Evolutionary conservation across 495 filamentous ascomycete genomes (phyloP).

Genomic region (Podospora pseudocomata): DNA sequence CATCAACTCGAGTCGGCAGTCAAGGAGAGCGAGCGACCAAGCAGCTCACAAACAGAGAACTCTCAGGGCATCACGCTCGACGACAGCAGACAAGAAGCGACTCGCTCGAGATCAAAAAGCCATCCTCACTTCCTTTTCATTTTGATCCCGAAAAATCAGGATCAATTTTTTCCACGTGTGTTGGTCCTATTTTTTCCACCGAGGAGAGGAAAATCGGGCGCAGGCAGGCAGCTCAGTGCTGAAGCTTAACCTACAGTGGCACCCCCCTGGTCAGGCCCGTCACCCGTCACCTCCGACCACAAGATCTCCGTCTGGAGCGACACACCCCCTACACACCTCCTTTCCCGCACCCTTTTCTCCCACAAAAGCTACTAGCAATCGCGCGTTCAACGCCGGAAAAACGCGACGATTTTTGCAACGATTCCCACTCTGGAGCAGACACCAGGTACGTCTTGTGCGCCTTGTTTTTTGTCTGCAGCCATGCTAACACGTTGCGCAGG

Average conservation of each 20-base stretch:
- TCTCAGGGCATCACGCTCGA: neutral
- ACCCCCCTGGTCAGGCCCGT: conserved; percentile 26
- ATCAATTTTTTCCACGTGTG: neutral
- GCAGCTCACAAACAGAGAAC: no score
- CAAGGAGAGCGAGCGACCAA: conserved; percentile 6
- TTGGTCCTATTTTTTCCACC: neutral
- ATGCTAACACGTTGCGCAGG: conserved; percentile 34
- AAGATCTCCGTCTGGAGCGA: neutral
- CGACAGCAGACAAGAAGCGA: neutral
- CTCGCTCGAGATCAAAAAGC: neutral
- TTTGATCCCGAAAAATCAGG: neutral
- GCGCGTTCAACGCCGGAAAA: conserved; percentile 23
- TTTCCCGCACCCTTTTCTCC: conserved; percentile 23
- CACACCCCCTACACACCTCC: conserved; percentile 14
- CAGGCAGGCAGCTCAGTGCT: neutral
- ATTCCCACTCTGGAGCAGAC: conserved; percentile 21
- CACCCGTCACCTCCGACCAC: conserved; percentile 30
- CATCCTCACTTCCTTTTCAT: neutral
- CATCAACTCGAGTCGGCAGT: conserved; percentile 1
- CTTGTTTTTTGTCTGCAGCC: conserved; percentile 16
- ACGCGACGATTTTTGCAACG: conserved; percentile 23
- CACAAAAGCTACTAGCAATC: conserved; percentile 9
- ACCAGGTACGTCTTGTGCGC: conserved; percentile 19
- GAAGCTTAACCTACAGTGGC: neutral
- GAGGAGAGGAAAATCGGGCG: neutral